Evolutionary conservation across 2,329 filamentous ascomycete genomes (phyloP), one percentile per base, ranked within the genome.

Genomic region (Fusarium solani-melongenae): DNA sequence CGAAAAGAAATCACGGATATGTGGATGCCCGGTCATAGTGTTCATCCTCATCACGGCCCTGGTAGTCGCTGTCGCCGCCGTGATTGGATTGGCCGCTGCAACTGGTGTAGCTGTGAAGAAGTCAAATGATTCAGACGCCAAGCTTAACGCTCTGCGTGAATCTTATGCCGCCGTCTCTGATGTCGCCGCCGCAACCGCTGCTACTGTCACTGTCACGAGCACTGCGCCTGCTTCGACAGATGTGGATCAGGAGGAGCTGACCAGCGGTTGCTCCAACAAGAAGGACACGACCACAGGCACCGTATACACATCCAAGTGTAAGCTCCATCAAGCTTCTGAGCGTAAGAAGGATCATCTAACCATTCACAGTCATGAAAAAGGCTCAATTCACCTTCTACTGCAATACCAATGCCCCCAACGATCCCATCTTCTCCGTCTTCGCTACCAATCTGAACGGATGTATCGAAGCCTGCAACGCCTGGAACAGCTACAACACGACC

Each of bases 381-480:
- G 68, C 77, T 12, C 81, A 76, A 5, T 87, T 82, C 75, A 83
- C 78, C 31, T 82, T 86, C 62, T 83, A 82, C 75, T 87, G 85
- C 81, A 84, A 86, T 69, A 79, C 75, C 31, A 83, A 87, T 69
- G 79, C 85, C 5, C 77, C 81, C 4, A 81, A 81, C 53, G 20
- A 67, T 1, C 82, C 83, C 1, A 65, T 87, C 4, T 77, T 82
- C 63, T 82, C 82, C 0, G 76, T 87, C 9, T 87, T 87, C 72
- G 81, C 83, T 7, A 78, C 81, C 58, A 80, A 82, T 72, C 85
- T 87, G 55, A 77, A 82, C 75, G 81, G 81, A 31, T 87, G 86
- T 78, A 86, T 87, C 75, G 85, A 87, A 70, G 84, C 85, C 11
- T 87, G 86, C 77, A 83, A 84, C 10, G 80, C 81, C 5, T 87